Base-by-base conservation (phyloP, 805 yeast genomes). In the Starmerella stellata region DNA sequence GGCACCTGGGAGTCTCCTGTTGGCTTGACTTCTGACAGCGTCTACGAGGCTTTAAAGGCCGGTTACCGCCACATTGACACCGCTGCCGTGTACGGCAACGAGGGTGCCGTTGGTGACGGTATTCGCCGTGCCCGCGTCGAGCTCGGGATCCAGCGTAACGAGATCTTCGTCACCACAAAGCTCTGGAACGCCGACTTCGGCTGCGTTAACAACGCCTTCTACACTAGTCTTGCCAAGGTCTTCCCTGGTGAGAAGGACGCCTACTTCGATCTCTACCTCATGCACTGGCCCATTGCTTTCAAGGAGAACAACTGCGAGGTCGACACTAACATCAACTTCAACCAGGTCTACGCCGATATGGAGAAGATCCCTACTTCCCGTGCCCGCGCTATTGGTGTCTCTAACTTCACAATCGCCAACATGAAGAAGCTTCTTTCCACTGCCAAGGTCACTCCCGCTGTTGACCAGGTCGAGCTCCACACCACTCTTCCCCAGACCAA, bases 41-140 rank as follows among this genome's bases (percentile, higher is more conserved):
- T 75, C 13, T 63, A 63, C 46, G 63, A 67, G 32, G 87, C 85
- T 13, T 60, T 76, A 42, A 64, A 70, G 51, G 61, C 64, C 7
- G 85, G 85, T 9, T 74, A 75, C 55, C 66, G 75, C 44, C 81
- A 74, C 53, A 74, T 78, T 47, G 92, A 78, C 55, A 72, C 83
- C 8, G 90, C 90, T 2, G 70, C 70, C 53, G 64, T 66, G 43
- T 79, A 79, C 54, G 69, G 69, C 2, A 75, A 75, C 52, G 93
- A 80, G 55, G 62, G 56, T 15, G 73, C 68, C 45, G 75, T 76
- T 13, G 83, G 92, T 24, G 62, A 64, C 38, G 61, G 61, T 29
- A 68, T 76, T 38, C 28, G 34, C 14, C 36, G 39, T 37, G 50
- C 39, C 21, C 32, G 42, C 5, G 29, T 24, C 25, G 49, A 46